These are phyloP conservation scores for Zymoseptoria passerinii DNA, from an alignment of 2,329 filamentous ascomycete species.

Conservation along the genomic window DNA sequence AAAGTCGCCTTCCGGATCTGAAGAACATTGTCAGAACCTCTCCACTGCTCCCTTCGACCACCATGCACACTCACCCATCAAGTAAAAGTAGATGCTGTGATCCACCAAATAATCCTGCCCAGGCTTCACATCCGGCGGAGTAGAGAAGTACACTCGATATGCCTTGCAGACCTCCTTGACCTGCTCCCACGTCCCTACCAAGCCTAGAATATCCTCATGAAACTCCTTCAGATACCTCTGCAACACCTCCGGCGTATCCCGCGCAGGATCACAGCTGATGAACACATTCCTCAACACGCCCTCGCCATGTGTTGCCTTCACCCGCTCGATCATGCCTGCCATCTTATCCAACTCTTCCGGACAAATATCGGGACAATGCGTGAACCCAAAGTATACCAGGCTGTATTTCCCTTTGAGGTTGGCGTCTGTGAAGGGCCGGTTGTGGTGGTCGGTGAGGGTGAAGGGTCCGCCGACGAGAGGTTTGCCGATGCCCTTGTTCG, in stretches of 20 bases:
- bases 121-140: slow-evolving; percentile 75
- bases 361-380: slow-evolving; percentile 96
- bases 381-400: slow-evolving; percentile 95
- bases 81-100: slow-evolving; percentile 98
- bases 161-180: slow-evolving; percentile 92
- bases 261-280: slow-evolving; percentile 88
- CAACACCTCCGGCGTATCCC: slow-evolving; percentile 77
- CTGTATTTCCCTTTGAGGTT: slow-evolving; percentile 82
- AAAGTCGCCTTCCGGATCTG: slow-evolving; percentile 92
- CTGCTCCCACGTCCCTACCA: slow-evolving; percentile 89
- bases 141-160: slow-evolving; percentile 96
- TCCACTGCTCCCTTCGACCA: background rate
- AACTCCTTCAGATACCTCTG: slow-evolving; percentile 86
- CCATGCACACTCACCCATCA: slow-evolving; percentile 60
- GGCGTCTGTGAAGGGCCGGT: slow-evolving; percentile 65
- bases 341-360: slow-evolving; percentile 99
- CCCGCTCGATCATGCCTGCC: slow-evolving; percentile 81
- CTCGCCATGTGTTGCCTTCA: slow-evolving; percentile 41
- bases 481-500: slow-evolving; percentile 83
- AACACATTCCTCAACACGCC: slow-evolving; percentile 66
- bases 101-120: slow-evolving; percentile 97
- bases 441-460: slow-evolving; percentile 71
- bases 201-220: slow-evolving; percentile 72
- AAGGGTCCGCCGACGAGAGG: slow-evolving; percentile 92
- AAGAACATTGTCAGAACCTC: no score